Conservation (phyloP, 2,329 filamentous ascomycete species). For the Triangularia verruculosa region DNA sequence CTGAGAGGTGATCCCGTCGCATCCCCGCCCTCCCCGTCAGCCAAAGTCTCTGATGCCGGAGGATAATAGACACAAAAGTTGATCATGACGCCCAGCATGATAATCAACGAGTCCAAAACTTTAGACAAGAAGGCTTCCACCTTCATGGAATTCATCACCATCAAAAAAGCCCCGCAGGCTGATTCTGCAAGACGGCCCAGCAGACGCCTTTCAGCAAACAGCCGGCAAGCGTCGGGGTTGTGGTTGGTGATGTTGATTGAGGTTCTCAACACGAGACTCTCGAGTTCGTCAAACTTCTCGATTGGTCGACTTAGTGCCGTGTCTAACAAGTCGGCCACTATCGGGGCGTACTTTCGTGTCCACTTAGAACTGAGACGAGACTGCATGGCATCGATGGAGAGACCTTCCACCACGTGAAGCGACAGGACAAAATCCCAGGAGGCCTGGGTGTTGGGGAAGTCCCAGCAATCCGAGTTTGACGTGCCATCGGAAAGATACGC, state of each 20-base stretch:
- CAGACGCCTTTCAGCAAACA: slow-evolving; percentile 62
- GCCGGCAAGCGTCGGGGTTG: slow-evolving; percentile 63
- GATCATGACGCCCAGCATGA: slow-evolving; percentile 79
- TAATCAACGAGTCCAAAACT: slow-evolving; percentile 67
- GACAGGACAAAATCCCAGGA: slow-evolving; percentile 44
- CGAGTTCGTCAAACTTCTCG: slow-evolving; percentile 39
- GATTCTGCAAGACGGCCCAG: slow-evolving; percentile 47
- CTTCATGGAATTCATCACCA: slow-evolving; percentile 46
- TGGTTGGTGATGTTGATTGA: slow-evolving; percentile 86
- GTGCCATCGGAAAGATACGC: slow-evolving; percentile 40
- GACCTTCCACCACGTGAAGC: slow-evolving; percentile 50
- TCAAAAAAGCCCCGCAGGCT: slow-evolving; percentile 51
- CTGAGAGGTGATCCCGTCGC: slow-evolving; percentile 48
- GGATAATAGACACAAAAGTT: slow-evolving; percentile 81
- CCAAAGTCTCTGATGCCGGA: slow-evolving; percentile 50
- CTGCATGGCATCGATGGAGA: slow-evolving; percentile 48
- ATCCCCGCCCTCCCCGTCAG: slow-evolving; percentile 38
- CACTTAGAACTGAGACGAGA: slow-evolving; percentile 40
- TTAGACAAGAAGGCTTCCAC: slow-evolving; percentile 48
- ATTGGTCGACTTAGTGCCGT: slow-evolving; percentile 37
- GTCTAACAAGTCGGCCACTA: slow-evolving; percentile 48
- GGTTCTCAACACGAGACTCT: slow-evolving; percentile 60
- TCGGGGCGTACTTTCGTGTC: slow-evolving; percentile 49
- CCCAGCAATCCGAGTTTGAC: slow-evolving; percentile 35
- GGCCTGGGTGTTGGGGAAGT: slow-evolving; percentile 34